A percentile compares a stretch with the other conserved stretches of the same genome.
These are phyloP conservation scores for Solanum paucissectum DNA, from an alignment of 257 asterid genomes.

Conservation along the genomic window DNA sequence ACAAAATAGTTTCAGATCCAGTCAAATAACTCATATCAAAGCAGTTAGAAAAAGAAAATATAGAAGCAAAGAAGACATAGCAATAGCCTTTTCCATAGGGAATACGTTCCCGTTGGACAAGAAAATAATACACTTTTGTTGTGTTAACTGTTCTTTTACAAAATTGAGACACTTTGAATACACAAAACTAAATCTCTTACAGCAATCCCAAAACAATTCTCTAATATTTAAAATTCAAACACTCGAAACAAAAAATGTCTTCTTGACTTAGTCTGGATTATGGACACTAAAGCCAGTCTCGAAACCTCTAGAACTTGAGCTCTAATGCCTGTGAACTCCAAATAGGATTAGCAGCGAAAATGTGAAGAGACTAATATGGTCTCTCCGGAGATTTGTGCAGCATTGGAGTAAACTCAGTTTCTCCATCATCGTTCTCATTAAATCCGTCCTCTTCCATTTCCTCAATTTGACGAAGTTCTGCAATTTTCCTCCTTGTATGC, in stretches of 20 bases:
- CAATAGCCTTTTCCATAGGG: background rate
- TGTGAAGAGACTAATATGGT: slow-evolving; percentile 48
- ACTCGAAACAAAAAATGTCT: background rate
- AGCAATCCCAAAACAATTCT: background rate
- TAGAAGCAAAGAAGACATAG: background rate
- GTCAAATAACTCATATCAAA: background rate
- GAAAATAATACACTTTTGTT: background rate
- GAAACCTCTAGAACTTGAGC: slow-evolving; percentile 12
- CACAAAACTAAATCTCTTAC: background rate
- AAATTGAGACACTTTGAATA: background rate
- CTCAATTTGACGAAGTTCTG: slow-evolving; percentile 28
- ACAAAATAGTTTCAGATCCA: background rate
- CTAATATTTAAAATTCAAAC: background rate
- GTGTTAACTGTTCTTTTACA: background rate
- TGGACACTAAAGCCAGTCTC: slow-evolving; percentile 43
- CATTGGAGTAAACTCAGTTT: slow-evolving; percentile 18
- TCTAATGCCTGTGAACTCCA: slow-evolving; percentile 49
- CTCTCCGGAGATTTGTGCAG: slow-evolving; percentile 30
- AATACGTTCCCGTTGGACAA: background rate
- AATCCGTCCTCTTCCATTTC: slow-evolving; percentile 15
- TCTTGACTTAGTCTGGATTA: background rate
- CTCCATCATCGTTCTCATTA: slow-evolving; percentile 2
- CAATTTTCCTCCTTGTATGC: slow-evolving; percentile 47
- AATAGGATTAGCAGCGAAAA: slow-evolving; percentile 46
- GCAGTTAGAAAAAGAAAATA: background rate